Percentiles rank a stretch among this genome's conserved stretches.
phyloP scores from a whole-genome alignment of 441 rosid genomes.

The Melianthus villosus region DNA sequence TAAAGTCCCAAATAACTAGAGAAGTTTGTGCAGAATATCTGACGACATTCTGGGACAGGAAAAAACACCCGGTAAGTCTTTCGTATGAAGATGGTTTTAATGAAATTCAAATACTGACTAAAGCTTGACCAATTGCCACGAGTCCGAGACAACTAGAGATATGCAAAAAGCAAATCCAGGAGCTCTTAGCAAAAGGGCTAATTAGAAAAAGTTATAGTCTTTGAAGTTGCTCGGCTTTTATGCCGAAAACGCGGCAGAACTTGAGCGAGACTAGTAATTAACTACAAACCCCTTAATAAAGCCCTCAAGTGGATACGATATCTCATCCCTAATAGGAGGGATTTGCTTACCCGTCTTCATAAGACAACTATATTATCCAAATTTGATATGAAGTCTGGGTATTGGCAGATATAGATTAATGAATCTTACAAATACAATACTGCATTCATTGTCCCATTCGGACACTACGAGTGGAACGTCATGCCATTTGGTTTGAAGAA shows the following conservation, averaged over 20 bases:
- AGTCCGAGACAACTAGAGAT: background rate
- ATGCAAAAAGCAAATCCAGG: background rate
- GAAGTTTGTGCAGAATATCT: background rate
- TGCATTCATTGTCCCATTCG: background rate
- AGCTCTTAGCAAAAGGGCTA: background rate
- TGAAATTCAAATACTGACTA: background rate
- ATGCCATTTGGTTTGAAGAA: constrained; percentile 6
- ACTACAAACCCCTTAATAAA: too few species aligned
- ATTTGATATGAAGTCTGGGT: constrained; percentile 5
- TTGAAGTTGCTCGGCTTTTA: constrained; percentile 1
- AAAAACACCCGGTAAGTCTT: background rate
- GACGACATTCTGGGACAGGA: background rate
- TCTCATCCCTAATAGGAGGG: background rate
- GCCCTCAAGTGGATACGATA: too few species aligned
- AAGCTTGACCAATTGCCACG: background rate
- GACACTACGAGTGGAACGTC: constrained; percentile 8
- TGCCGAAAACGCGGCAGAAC: background rate
- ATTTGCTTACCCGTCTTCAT: background rate
- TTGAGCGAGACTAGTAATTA: constrained; percentile 1
- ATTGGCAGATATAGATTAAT: background rate
- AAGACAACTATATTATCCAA: background rate
- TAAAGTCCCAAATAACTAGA: background rate
- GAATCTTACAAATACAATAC: background rate
- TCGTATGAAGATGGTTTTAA: background rate
- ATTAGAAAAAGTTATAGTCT: background rate